These are phyloP conservation scores for Dissophora ornata DNA, from an alignment of 192 early-diverging fungal genomes.

Conservation along the genomic window DNA sequence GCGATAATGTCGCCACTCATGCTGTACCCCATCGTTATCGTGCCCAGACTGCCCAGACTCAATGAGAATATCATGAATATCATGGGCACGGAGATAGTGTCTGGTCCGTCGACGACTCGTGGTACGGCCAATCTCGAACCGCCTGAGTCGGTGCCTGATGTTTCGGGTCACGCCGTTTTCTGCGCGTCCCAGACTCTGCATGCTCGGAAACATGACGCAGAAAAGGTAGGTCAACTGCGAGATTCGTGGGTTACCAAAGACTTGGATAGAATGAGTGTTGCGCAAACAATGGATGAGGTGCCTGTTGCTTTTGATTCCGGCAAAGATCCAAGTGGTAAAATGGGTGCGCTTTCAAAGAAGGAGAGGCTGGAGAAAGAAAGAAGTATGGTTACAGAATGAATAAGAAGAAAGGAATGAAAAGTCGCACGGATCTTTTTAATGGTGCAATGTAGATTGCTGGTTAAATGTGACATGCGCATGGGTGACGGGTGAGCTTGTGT, in stretches of 20 bases:
- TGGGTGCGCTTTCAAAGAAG: neutral
- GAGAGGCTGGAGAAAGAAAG: neutral
- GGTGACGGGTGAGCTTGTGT: neutral
- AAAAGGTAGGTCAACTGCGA: neutral
- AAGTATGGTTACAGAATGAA: neutral
- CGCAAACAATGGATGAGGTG: slow-evolving; percentile 1
- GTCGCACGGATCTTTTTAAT: too few relatives aligned
- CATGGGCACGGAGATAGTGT: neutral
- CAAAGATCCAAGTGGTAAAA: neutral
- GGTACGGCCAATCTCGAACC: slow-evolving; percentile 5
- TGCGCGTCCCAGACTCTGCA: neutral
- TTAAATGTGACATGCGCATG: too few relatives aligned
- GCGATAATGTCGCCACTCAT: neutral
- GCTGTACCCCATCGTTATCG: too few relatives aligned
- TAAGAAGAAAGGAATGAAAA: too few relatives aligned
- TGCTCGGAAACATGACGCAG: slow-evolving; percentile 2
- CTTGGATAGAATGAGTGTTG: neutral
- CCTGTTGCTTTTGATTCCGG: slow-evolving; percentile 10
- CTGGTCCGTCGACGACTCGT: neutral
- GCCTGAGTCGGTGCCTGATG: slow-evolving; percentile 5
- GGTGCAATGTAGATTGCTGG: too few relatives aligned
- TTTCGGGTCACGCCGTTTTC: slow-evolving; percentile 11
- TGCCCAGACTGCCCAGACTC: neutral
- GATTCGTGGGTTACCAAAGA: slow-evolving; percentile 7
- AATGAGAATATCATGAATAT: too few relatives aligned